Conservation (phyloP, 345 rosid species). For the Brassica incana region DNA sequence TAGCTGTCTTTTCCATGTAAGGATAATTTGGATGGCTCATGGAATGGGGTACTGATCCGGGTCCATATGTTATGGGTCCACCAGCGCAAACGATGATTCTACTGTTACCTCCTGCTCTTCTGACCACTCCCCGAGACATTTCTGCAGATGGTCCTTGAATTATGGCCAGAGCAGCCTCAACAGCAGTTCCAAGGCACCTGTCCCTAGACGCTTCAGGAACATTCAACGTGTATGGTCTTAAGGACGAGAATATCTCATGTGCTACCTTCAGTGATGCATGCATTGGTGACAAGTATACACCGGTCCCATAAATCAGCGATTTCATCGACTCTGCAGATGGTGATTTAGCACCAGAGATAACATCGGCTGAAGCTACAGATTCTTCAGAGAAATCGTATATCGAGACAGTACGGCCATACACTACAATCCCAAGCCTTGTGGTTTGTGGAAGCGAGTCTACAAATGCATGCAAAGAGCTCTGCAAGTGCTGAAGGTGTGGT, state of each 20-base stretch:
- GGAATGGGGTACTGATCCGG: slow-evolving; percentile 89
- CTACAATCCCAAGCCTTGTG: slow-evolving; percentile 80
- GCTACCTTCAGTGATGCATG: slow-evolving; percentile 94
- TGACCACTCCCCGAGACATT: slow-evolving; percentile 78
- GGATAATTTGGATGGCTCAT: slow-evolving; percentile 83
- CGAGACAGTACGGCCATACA: slow-evolving; percentile 84
- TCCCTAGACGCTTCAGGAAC: slow-evolving; percentile 87
- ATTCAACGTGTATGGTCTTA: slow-evolving; percentile 74
- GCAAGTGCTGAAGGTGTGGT: slow-evolving; percentile 90
- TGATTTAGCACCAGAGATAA: slow-evolving; percentile 85
- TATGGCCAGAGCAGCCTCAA: slow-evolving; percentile 87
- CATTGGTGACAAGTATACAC: slow-evolving; percentile 91
- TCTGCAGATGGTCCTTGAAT: slow-evolving; percentile 94
- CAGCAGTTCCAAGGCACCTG: slow-evolving; percentile 86
- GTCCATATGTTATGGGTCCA: slow-evolving; percentile 93
- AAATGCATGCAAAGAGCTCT: slow-evolving; percentile 97
- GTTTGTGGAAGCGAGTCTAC: slow-evolving; percentile 77
- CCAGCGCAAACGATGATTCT: slow-evolving; percentile 92
- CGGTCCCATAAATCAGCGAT: slow-evolving; percentile 84
- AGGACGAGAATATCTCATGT: slow-evolving; percentile 84
- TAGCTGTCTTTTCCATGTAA: slow-evolving; percentile 79
- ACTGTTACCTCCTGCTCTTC: slow-evolving; percentile 87
- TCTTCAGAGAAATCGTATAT: slow-evolving; percentile 93
- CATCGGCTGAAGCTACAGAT: slow-evolving; percentile 93
- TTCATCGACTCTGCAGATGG: slow-evolving; percentile 77